A percentile compares a stretch with the other conserved stretches of the same genome.
These are phyloP conservation scores for Penicillium concentricum DNA, from an alignment of 2,329 filamentous ascomycete genomes.

Conservation along the genomic window DNA sequence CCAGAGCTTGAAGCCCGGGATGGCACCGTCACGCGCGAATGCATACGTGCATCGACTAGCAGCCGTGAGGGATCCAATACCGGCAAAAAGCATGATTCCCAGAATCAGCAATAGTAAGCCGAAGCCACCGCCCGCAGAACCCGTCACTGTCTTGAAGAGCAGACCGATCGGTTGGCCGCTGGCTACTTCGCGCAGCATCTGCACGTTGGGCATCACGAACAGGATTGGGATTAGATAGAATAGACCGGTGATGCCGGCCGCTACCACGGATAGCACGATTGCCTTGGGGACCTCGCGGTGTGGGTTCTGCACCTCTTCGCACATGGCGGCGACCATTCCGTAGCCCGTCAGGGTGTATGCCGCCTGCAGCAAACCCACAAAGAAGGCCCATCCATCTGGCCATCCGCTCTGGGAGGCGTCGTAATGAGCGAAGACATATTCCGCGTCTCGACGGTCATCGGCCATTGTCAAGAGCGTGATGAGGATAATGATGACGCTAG, in stretches of 20 bases:
- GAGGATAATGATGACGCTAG: constrained; percentile 67
- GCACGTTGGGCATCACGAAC: constrained; percentile 70
- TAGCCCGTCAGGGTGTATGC: constrained; percentile 55
- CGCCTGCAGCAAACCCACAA: constrained; percentile 68
- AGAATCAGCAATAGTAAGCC: constrained; percentile 73
- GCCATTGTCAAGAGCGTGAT: constrained; percentile 62
- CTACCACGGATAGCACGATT: constrained; percentile 67
- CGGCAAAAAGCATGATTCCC: constrained; percentile 74
- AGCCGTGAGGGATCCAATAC: constrained; percentile 71
- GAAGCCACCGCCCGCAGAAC: constrained; percentile 70
- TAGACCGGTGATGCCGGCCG: constrained; percentile 64
- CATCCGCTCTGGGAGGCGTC: constrained; percentile 66
- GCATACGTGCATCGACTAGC: constrained; percentile 73
- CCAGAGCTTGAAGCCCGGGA: constrained; percentile 68
- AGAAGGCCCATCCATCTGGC: constrained; percentile 70
- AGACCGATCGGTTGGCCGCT: constrained; percentile 74
- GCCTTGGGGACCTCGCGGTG: constrained; percentile 68
- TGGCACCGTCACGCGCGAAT: constrained; percentile 72
- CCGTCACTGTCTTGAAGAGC: constrained; percentile 73
- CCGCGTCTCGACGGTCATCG: constrained; percentile 55
- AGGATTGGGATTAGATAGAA: constrained; percentile 71
- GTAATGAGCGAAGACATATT: constrained; percentile 68
- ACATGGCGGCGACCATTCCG: constrained; percentile 71
- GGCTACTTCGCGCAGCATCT: constrained; percentile 61
- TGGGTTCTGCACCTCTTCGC: constrained; percentile 69